Evolutionary conservation across 2,329 filamentous ascomycete species (phyloP), one percentile per base, ranked within the genome.

Genomic region (Lachnellula hyalina): DNA sequence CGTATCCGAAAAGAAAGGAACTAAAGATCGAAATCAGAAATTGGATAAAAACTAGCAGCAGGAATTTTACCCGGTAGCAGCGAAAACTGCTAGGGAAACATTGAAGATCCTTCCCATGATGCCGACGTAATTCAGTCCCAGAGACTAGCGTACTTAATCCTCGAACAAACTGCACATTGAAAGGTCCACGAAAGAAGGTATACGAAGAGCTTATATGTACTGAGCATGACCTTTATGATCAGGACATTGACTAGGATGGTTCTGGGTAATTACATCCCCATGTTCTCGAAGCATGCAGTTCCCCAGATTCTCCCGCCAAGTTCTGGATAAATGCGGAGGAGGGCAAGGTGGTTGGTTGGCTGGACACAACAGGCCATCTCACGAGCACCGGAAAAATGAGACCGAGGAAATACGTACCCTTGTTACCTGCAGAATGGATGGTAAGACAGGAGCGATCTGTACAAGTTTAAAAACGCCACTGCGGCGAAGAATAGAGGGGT

Each of bases 31-130:
- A 7, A n/a, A 28, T 53, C 48, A 53, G 52, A n/a, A 49, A 23
- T n/a, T 12, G 23, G 23, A 15, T 32, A 11, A 19, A 5, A 8
- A 52, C 19, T 21, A 4, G 5, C 28, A 36, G 38, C 21, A 21
- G 19, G 25, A 34, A 51, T 58, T 6, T 38, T 48, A 65, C 64
- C 66, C 74, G 7, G 73, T 75, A 23, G 67, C 71, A 45, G 72
- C 73, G 49, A 75, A 76, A n/a, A 71, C 54, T 21, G 73, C 72
- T 34, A 76, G 66, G 9, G 64, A 64, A 49, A 75, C 60, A 54
- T 74, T 76, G 66, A 74, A 76, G 46, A 69, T 45, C 52, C 70
- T 68, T 48, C 73, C 73, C 73, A 75, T 75, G 47, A 42, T 57
- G 52, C 38, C 32, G 3, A 23, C 47, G 51, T 36, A 40, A 34